Conservation (phyloP, 2,329 filamentous ascomycete species). For the Paramyrothecium sp. region DNA sequence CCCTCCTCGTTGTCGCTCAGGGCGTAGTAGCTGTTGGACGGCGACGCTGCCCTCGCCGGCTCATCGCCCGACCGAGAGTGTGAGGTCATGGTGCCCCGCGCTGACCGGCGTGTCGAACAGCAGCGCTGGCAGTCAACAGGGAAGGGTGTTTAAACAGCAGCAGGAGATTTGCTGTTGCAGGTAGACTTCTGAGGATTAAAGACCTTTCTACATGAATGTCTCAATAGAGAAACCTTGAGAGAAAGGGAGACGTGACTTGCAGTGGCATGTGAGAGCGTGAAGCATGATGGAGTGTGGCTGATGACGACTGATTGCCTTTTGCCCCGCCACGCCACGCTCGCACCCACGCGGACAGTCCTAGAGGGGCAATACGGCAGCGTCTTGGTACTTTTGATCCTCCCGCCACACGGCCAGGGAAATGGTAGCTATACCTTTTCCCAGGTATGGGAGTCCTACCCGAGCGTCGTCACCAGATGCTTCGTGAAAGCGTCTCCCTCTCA, state of each 20-base stretch:
- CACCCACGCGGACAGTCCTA: too few relatives aligned
- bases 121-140: background rate
- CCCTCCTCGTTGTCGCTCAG: constrained; percentile 95
- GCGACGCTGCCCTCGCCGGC: constrained; percentile 56
- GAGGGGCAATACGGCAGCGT: too few relatives aligned
- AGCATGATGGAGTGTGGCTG: background rate
- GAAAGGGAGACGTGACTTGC: background rate
- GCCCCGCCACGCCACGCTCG: background rate
- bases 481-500: too few relatives aligned
- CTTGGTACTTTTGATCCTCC: too few relatives aligned
- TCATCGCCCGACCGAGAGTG: constrained; percentile 15
- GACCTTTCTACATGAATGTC: background rate
- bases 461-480: too few relatives aligned
- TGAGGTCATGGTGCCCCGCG: constrained; percentile 14
- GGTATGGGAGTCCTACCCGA: too few relatives aligned
- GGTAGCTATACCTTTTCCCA: too few relatives aligned
- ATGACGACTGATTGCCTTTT: background rate
- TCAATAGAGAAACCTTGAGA: background rate
- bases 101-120: background rate
- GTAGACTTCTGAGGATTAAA: background rate
- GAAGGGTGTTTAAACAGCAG: background rate
- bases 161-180: background rate
- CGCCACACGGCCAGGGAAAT: too few relatives aligned
- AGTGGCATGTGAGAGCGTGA: background rate
- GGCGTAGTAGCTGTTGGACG: constrained; percentile 87